These are phyloP conservation scores for Gossypium rotundifolium DNA, from an alignment of 345 rosid species.

Conservation along the genomic window DNA sequence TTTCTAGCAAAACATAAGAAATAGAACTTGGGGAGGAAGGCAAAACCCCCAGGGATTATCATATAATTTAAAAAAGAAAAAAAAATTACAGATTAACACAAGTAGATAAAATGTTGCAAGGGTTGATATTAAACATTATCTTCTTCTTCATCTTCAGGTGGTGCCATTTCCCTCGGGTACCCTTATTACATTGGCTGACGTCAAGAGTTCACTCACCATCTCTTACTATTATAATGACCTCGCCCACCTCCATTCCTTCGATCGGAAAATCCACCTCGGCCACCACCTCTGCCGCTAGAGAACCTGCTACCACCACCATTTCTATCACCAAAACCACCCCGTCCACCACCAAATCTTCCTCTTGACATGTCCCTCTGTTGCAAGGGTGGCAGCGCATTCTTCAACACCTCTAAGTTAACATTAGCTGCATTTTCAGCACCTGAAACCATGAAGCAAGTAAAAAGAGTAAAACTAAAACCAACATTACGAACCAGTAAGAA, in stretches of 20 bases:
- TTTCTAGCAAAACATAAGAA: neutral
- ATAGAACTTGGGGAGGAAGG: neutral
- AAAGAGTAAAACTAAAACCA: neutral
- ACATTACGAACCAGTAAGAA: neutral
- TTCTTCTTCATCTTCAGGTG: neutral
- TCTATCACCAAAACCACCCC: conserved; percentile 29
- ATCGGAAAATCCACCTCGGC: conserved; percentile 40
- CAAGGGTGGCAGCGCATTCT: conserved; percentile 54
- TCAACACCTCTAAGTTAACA: conserved; percentile 62
- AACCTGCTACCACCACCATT: conserved; percentile 15
- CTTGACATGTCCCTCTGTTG: conserved; percentile 63
- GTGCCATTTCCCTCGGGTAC: neutral
- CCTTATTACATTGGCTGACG: neutral
- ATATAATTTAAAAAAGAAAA: neutral
- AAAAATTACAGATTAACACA: neutral
- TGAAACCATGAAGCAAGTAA: conserved; percentile 13
- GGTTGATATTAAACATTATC: neutral
- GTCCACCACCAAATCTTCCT: conserved; percentile 50
- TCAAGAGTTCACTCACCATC: conserved; percentile 26
- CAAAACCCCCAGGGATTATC: neutral
- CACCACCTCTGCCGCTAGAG: conserved; percentile 23
- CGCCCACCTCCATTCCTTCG: conserved; percentile 33
- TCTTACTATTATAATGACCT: conserved; percentile 22
- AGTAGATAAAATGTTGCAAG: neutral
- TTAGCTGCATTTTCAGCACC: conserved; percentile 62